These are phyloP conservation scores for Prunus mongolica DNA, from an alignment of 306 rosid species.

Conservation along the genomic window DNA sequence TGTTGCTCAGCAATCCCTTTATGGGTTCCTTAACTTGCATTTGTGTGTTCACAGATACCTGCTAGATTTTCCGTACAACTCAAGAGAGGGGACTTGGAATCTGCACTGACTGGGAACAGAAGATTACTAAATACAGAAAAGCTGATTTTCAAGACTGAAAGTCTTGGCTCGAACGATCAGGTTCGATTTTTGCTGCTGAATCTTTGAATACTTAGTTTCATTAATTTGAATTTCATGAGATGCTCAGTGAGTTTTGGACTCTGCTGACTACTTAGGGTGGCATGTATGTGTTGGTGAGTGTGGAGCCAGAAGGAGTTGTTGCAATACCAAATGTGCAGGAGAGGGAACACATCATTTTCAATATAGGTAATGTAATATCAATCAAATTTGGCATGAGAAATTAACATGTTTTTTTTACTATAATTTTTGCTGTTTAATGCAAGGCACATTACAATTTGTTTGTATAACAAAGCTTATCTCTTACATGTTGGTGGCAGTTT, in stretches of 20 bases:
- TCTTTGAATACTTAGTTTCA: background rate
- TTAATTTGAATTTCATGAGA: background rate
- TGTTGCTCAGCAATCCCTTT: constrained; percentile 12
- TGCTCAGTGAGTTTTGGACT: background rate
- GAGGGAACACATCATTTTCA: constrained; percentile 58
- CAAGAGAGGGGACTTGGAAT: constrained; percentile 43
- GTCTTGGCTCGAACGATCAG: constrained; percentile 25
- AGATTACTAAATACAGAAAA: constrained; percentile 86
- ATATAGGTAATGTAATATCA: constrained; percentile 55
- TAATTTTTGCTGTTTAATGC: background rate
- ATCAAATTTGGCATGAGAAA: background rate
- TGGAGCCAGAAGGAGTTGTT: constrained; percentile 84
- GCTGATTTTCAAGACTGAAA: constrained; percentile 58
- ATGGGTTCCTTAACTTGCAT: constrained; percentile 23
- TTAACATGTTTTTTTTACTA: background rate
- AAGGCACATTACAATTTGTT: background rate
- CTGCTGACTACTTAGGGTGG: constrained; percentile 40
- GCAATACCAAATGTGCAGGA: constrained; percentile 58
- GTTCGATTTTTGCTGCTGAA: constrained; percentile 25
- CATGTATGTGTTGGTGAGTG: constrained; percentile 44
- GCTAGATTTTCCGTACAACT: constrained; percentile 66
- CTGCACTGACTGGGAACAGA: constrained; percentile 40
- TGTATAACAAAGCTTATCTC: background rate
- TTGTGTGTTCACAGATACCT: constrained; percentile 54
- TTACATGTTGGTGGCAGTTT: constrained; percentile 41